Evolutionary conservation across 1,284 basidiomycete genomes (phyloP).

Genomic region (Heimioporus retisporus): DNA sequence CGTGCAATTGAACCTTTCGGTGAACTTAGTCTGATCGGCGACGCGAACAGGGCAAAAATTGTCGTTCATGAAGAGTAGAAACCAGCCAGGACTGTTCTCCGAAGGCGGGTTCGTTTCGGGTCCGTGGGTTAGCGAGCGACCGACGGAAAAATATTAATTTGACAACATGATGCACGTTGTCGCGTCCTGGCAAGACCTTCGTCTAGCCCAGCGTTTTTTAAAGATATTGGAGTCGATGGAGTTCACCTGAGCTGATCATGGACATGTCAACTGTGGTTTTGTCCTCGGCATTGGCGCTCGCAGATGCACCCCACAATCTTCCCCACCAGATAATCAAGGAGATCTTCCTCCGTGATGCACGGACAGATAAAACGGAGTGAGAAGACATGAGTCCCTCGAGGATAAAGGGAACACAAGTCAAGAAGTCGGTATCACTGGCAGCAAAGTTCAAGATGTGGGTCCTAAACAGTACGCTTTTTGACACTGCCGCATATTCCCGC

Average conservation of each 20-base stretch:
- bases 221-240: slow-evolving; percentile 95
- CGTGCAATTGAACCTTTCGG: slow-evolving; percentile 73
- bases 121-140: neutral
- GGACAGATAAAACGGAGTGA: slow-evolving; percentile 97
- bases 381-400: slow-evolving; percentile 91
- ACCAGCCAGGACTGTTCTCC: slow-evolving; percentile 90
- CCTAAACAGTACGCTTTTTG: slow-evolving; percentile 78
- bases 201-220: slow-evolving; percentile 95
- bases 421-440: slow-evolving; percentile 95
- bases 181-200: slow-evolving; percentile 95
- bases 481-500: neutral
- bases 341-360: slow-evolving; percentile 93
- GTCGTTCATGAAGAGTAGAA: slow-evolving; percentile 92
- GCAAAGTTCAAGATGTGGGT: slow-evolving; percentile 99
- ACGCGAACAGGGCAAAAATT: slow-evolving; percentile 79
- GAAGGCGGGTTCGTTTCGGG: slow-evolving; percentile 75
- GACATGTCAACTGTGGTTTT: slow-evolving; percentile 94
- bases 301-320: slow-evolving; percentile 97
- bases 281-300: slow-evolving; percentile 99
- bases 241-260: slow-evolving; percentile 85
- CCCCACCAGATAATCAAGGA: slow-evolving; percentile 95
- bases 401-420: slow-evolving; percentile 87
- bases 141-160: slow-evolving; percentile 91
- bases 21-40: slow-evolving; percentile 67
- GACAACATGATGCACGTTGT: slow-evolving; percentile 99